These are phyloP conservation scores for Gryganskiella cystojenkinii DNA, from an alignment of 192 early-diverging fungal genomes.

Conservation along the genomic window DNA sequence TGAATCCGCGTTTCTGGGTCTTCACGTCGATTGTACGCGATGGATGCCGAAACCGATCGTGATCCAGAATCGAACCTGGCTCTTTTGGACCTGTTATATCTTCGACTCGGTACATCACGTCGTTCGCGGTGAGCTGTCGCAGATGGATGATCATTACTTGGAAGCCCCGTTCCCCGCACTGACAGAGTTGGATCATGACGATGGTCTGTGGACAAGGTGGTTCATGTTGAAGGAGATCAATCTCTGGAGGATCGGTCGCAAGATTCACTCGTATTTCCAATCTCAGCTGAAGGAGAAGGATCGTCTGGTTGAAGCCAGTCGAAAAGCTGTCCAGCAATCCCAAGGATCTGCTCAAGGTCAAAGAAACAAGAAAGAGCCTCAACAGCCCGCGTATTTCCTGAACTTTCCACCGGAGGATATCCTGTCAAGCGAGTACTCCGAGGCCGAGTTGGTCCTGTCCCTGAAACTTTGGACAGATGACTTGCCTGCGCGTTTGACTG, in stretches of 20 bases:
- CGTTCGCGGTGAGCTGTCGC: slow-evolving; percentile 36
- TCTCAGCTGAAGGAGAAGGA: slow-evolving; percentile 33
- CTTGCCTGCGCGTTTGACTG: slow-evolving; percentile 10
- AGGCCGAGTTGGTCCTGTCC: slow-evolving; percentile 33
- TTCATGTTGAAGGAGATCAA: slow-evolving; percentile 50
- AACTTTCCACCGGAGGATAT: slow-evolving; percentile 8
- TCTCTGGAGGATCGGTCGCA: slow-evolving; percentile 40
- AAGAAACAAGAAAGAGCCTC: not conserved
- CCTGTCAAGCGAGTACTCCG: slow-evolving; percentile 29
- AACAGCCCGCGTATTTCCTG: not conserved
- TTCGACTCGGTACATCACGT: slow-evolving; percentile 44
- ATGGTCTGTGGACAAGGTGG: slow-evolving; percentile 50
- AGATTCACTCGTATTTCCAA: slow-evolving; percentile 46
- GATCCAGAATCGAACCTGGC: slow-evolving; percentile 41
- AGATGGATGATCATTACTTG: slow-evolving; percentile 40
- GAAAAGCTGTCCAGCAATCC: not conserved
- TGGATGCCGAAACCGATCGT: slow-evolving; percentile 51
- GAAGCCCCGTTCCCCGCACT: slow-evolving; percentile 35
- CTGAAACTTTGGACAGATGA: slow-evolving; percentile 45
- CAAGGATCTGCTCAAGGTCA: not conserved
- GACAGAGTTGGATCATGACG: slow-evolving; percentile 40
- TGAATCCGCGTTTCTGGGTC: slow-evolving; percentile 31
- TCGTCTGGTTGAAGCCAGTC: slow-evolving; percentile 9
- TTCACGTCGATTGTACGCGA: slow-evolving; percentile 30
- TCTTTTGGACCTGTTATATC: slow-evolving; percentile 45